These are phyloP conservation scores for Neonectria ditissima DNA, from an alignment of 2,329 filamentous ascomycete species.

Conservation along the genomic window DNA sequence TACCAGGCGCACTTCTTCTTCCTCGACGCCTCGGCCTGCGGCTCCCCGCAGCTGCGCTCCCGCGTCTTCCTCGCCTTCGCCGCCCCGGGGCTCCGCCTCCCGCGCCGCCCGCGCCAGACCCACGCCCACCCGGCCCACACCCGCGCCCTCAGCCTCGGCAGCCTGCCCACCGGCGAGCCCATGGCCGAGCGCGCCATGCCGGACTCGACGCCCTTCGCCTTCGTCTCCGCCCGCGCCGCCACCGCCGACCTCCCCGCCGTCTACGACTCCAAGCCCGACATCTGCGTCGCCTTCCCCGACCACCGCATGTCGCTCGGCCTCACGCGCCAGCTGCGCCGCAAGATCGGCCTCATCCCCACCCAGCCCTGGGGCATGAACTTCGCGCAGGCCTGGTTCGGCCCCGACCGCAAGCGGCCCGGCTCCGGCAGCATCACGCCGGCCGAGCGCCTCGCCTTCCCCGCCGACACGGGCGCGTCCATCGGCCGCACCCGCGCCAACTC, in stretches of 20 bases:
- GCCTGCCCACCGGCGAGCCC: conserved; percentile 67
- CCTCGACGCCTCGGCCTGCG: conserved; percentile 76
- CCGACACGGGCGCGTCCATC: conserved; percentile 25
- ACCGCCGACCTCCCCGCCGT: conserved; percentile 72
- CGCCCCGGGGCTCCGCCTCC: conserved; percentile 71
- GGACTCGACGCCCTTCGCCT: conserved; percentile 68
- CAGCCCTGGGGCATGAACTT: conserved; percentile 68
- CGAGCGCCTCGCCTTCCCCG: conserved; percentile 57
- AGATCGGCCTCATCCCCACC: conserved; percentile 70
- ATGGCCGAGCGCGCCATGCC: conserved; percentile 64
- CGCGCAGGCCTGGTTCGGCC: conserved; percentile 57
- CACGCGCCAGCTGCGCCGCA: conserved; percentile 53
- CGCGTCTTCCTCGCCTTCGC: conserved; percentile 79
- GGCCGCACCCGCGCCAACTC: conserved; percentile 56
- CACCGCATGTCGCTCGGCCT: conserved; percentile 66
- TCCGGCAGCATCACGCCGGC: conserved; percentile 51
- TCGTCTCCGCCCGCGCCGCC: conserved; percentile 64
- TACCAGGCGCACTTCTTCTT: conserved; percentile 79
- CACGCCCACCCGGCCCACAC: conserved; percentile 67
- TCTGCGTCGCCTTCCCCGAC: conserved; percentile 75
- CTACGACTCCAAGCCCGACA: conserved; percentile 69
- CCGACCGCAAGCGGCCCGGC: conserved; percentile 36
- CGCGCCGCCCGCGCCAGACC: conserved; percentile 67
- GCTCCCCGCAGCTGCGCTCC: conserved; percentile 73
- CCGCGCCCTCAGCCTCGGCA: conserved; percentile 61